Evolutionary conservation across 2,329 filamentous ascomycete species (phyloP).

Genomic region (Colletotrichum phormii): DNA sequence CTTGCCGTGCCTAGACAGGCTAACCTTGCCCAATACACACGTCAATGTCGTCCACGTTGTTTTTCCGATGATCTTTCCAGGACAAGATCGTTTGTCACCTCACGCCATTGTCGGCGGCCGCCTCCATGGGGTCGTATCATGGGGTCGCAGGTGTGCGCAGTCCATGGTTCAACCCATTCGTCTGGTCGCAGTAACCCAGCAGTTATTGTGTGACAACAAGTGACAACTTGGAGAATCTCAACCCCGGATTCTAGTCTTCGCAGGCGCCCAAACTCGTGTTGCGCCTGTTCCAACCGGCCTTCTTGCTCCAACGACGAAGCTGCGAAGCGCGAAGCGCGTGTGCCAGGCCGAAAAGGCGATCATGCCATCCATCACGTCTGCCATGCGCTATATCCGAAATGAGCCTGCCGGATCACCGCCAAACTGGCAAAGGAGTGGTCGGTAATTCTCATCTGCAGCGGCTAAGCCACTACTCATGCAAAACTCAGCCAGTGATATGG

Average conservation of each 20-base stretch:
- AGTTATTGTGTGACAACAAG: neutral
- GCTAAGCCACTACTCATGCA: conserved; percentile 35
- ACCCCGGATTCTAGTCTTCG: conserved; percentile 1
- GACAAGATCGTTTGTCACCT: conserved; percentile 4
- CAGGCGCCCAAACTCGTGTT: neutral
- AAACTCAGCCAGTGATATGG: conserved; percentile 26
- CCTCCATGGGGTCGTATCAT: neutral
- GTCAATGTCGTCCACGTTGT: conserved; percentile 11
- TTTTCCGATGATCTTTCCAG: conserved; percentile 19
- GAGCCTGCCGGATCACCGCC: conserved; percentile 32
- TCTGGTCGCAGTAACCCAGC: neutral
- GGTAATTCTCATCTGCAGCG: conserved; percentile 36
- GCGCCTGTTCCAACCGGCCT: conserved; percentile 12
- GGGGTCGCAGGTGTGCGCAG: neutral
- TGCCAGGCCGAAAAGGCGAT: conserved; percentile 16
- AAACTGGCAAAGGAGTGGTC: conserved; percentile 26
- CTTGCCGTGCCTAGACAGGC: conserved; percentile 12
- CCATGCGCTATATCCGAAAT: conserved; percentile 19
- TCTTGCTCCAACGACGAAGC: neutral
- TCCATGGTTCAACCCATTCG: neutral
- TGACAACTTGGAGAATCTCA: neutral
- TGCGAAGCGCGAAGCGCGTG: conserved; percentile 32
- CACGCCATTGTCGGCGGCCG: conserved; percentile 15
- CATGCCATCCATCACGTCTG: conserved; percentile 30
- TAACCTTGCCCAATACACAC: conserved; percentile 20